Conservation (phyloP, 208 protist species). For the Herpetomonas tarakana region DNA sequence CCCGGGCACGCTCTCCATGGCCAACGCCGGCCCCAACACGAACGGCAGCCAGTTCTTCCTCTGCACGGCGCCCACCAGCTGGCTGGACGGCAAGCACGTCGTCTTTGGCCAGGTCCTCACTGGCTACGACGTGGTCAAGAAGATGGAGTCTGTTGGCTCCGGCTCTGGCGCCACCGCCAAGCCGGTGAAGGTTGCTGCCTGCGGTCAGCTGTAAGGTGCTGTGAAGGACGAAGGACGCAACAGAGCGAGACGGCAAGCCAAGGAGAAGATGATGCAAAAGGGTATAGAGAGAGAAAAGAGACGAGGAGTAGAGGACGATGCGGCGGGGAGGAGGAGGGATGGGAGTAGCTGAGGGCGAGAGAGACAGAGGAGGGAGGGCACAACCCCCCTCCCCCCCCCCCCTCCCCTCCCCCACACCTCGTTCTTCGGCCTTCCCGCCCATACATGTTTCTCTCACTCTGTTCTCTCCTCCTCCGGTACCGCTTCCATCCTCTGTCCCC, state of each 20-base stretch:
- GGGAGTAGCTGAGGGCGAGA: too few relatives aligned
- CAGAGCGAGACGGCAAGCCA: constrained; percentile 4
- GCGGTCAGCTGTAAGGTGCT: constrained; percentile 58
- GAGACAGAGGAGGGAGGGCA: too few relatives aligned
- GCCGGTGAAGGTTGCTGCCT: constrained; percentile 59
- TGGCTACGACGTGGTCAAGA: constrained; percentile 84
- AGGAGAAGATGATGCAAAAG: constrained; percentile 5
- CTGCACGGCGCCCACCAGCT: constrained; percentile 67
- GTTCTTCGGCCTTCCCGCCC: too few relatives aligned
- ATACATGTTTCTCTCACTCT: too few relatives aligned
- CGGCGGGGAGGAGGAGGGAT: too few relatives aligned
- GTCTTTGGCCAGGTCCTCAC: constrained; percentile 94
- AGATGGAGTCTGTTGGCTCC: constrained; percentile 78
- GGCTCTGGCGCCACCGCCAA: constrained; percentile 40
- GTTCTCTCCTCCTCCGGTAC: too few relatives aligned
- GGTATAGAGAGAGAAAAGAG: constrained; percentile 5
- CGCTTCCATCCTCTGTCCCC: too few relatives aligned
- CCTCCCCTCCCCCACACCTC: too few relatives aligned
- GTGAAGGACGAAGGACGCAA: constrained; percentile 10
- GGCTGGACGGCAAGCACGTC: constrained; percentile 96
- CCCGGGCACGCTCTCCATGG: constrained; percentile 85
- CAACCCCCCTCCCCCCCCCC: too few relatives aligned
- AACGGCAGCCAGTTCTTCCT: constrained; percentile 95
- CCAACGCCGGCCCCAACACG: constrained; percentile 92
- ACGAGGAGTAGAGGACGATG: background rate